phyloP scores from a whole-genome alignment of 208 protist species.

The Crithidia expoeki region DNA sequence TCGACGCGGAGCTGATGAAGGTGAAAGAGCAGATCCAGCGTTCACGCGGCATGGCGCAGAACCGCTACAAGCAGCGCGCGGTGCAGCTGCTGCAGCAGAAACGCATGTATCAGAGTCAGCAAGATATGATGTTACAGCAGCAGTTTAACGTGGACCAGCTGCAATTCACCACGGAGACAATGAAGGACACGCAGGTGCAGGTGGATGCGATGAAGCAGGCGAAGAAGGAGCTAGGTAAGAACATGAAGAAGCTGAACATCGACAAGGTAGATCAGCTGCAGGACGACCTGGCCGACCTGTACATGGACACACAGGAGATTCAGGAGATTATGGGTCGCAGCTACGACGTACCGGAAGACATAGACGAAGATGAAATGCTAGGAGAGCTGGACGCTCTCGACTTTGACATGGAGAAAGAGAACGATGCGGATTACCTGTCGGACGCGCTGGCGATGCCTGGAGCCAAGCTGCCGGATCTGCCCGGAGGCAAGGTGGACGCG shows the following conservation, averaged over 20 bases:
- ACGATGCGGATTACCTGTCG: conserved; percentile 81
- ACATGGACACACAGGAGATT: conserved; percentile 92
- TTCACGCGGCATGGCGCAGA: conserved; percentile 67
- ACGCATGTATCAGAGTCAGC: conserved; percentile 92
- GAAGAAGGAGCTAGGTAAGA: conserved; percentile 83
- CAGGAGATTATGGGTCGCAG: conserved; percentile 92
- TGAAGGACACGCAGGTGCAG: conserved; percentile 93
- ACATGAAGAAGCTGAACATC: conserved; percentile 88
- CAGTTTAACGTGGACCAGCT: conserved; percentile 95
- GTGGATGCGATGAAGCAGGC: conserved; percentile 90
- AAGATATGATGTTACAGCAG: conserved; percentile 90
- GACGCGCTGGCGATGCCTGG: conserved; percentile 81
- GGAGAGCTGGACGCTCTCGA: conserved; percentile 89
- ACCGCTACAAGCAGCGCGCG: conserved; percentile 91
- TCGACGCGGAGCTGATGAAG: conserved; percentile 90
- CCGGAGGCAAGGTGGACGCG: conserved; percentile 38
- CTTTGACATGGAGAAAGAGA: conserved; percentile 80
- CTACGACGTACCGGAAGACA: conserved; percentile 91
- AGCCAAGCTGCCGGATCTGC: conserved; percentile 59
- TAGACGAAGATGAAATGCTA: conserved; percentile 93
- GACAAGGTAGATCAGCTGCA: conserved; percentile 87
- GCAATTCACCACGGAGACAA: conserved; percentile 88
- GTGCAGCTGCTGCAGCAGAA: conserved; percentile 93
- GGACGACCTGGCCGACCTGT: conserved; percentile 91
- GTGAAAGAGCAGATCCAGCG: conserved; percentile 82